Percentiles rank a stretch among this genome's conserved stretches.
phyloP scores from a whole-genome alignment of 257 asterid genomes.

The Voacanga thouarsii region DNA sequence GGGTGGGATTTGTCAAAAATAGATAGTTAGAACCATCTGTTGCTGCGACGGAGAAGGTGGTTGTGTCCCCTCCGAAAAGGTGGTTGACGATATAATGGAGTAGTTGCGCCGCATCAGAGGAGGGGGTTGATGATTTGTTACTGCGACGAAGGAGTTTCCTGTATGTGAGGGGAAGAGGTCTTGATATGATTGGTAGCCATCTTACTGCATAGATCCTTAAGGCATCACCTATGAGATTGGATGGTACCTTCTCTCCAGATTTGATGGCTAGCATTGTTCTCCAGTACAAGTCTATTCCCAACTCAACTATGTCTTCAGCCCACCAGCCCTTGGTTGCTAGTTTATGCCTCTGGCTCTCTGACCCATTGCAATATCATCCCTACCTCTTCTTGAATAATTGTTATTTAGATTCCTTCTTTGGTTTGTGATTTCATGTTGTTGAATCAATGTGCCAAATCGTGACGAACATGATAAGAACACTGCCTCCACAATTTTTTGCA shows the following conservation, averaged over 20 bases:
- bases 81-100: too few relatives aligned
- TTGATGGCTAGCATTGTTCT: conserved; percentile 74
- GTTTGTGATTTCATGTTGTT: conserved; percentile 53
- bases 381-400: conserved; percentile 53
- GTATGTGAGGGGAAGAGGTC: too few relatives aligned
- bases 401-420: background rate
- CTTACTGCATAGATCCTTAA: conserved; percentile 62
- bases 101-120: too few relatives aligned
- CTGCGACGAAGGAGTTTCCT: too few relatives aligned
- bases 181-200: conserved; percentile 65
- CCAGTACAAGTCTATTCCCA: conserved; percentile 87
- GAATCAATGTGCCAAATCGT: conserved; percentile 99
- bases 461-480: conserved; percentile 93
- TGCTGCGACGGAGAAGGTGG: too few relatives aligned
- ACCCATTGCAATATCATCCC: conserved; percentile 57
- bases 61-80: too few relatives aligned
- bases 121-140: too few relatives aligned
- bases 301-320: conserved; percentile 82
- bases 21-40: too few relatives aligned
- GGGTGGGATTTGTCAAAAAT: too few relatives aligned
- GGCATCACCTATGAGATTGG: conserved; percentile 67
- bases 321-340: conserved; percentile 59
- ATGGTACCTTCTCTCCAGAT: conserved; percentile 64
- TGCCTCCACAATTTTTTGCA: conserved; percentile 92
- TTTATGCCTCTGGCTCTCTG: conserved; percentile 45